Conservation (phyloP, 257 asterid species). For the Mentha longifolia region DNA sequence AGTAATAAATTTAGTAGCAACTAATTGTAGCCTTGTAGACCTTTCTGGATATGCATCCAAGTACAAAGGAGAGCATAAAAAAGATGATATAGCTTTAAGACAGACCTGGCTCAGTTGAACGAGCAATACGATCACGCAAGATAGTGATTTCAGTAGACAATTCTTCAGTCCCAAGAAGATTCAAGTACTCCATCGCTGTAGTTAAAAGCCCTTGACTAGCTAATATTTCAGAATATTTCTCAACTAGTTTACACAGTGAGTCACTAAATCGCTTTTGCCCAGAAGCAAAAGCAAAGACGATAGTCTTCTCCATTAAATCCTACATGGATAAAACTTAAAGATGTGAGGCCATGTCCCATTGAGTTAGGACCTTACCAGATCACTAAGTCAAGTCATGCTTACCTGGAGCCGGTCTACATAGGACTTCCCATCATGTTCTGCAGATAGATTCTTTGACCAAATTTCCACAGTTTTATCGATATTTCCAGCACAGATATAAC, state of each 20-base stretch:
- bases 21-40: neutral
- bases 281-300: conserved; percentile 88
- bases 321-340: conserved; percentile 34
- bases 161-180: conserved; percentile 88
- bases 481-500: conserved; percentile 95
- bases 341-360: conserved; percentile 28
- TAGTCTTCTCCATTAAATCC: conserved; percentile 99
- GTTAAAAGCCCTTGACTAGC: conserved; percentile 95
- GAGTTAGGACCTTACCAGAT: conserved; percentile 15
- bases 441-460: conserved; percentile 80
- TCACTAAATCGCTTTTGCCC: conserved; percentile 90
- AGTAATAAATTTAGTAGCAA: neutral
- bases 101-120: conserved; percentile 77
- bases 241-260: conserved; percentile 83
- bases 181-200: conserved; percentile 90
- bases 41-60: conserved; percentile 2
- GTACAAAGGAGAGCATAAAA: conserved; percentile 6
- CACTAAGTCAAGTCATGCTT: conserved; percentile 31
- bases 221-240: conserved; percentile 94
- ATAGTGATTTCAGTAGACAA: conserved; percentile 83
- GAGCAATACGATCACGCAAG: conserved; percentile 86
- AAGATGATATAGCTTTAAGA: conserved; percentile 26
- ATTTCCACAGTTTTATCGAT: conserved; percentile 90
- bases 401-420: conserved; percentile 91
- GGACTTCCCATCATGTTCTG: conserved; percentile 74